These are phyloP conservation scores for Taphrina pruni DNA, from an alignment of 1,139 yeast genomes.

Conservation along the genomic window DNA sequence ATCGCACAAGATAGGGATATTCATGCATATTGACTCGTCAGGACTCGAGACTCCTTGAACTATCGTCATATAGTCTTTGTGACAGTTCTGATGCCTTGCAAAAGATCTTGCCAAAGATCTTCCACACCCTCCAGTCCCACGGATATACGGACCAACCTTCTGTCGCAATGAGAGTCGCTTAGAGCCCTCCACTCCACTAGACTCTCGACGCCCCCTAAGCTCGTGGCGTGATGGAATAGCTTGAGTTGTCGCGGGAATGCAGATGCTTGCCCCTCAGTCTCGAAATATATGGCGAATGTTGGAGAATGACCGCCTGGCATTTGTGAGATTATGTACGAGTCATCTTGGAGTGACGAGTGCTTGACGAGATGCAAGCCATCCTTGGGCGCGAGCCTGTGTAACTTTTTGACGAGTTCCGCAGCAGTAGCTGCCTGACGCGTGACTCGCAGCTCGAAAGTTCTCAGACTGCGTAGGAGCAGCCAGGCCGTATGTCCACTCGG, in stretches of 20 bases:
- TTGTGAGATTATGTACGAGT: constrained; percentile 70
- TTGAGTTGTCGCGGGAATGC: constrained; percentile 68
- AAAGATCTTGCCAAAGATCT: constrained; percentile 80
- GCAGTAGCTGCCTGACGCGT: constrained; percentile 69
- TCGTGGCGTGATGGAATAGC: constrained; percentile 83
- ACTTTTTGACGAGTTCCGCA: constrained; percentile 57
- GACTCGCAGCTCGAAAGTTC: constrained; percentile 77
- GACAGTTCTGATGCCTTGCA: constrained; percentile 48
- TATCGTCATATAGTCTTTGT: not conserved
- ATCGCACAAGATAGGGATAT: no score
- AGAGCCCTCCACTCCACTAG: constrained; percentile 76
- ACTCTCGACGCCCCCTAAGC: constrained; percentile 88
- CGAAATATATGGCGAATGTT: constrained; percentile 70
- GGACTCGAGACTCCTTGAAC: no score
- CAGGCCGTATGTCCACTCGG: constrained; percentile 78
- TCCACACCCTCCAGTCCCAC: constrained; percentile 88
- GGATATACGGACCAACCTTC: constrained; percentile 79
- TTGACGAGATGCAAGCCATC: constrained; percentile 3
- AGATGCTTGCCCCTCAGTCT: constrained; percentile 63
- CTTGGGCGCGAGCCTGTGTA: constrained; percentile 54
- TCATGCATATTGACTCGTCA: not conserved
- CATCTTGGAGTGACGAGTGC: constrained; percentile 43
- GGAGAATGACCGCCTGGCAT: constrained; percentile 69
- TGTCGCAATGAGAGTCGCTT: constrained; percentile 95
- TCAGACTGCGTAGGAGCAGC: constrained; percentile 73